Percentiles rank a stretch among this genome's conserved stretches.
Conservation (phyloP, 257 asterid species). For the Fraxinus quadrangulata region DNA sequence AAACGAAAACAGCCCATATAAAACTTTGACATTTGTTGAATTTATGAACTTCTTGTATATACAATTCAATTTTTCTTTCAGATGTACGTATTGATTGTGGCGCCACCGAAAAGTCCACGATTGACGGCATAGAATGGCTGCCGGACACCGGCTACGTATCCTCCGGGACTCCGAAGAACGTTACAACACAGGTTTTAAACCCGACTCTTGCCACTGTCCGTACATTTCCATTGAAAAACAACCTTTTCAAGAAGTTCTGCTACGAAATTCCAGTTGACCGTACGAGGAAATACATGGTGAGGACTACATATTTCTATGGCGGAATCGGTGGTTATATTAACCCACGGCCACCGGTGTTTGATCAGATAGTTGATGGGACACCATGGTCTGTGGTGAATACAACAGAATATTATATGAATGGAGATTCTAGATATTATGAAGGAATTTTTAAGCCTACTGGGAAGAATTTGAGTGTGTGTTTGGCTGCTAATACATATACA, state of each 20-base stretch:
- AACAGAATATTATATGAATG: conserved; percentile 55
- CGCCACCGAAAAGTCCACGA: conserved; percentile 39
- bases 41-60: background rate
- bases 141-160: conserved; percentile 58
- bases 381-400: conserved; percentile 84
- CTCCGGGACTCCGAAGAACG: conserved; percentile 49
- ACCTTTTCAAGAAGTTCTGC: conserved; percentile 74
- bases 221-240: conserved; percentile 61
- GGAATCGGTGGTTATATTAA: conserved; percentile 60
- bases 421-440: conserved; percentile 58
- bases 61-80: conserved; percentile 24
- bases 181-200: conserved; percentile 30
- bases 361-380: conserved; percentile 96
- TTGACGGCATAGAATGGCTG: conserved; percentile 56
- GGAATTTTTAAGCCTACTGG: conserved; percentile 72
- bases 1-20: too few relatives aligned
- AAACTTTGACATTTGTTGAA: background rate
- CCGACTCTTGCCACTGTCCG: conserved; percentile 62
- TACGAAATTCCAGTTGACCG: conserved; percentile 67
- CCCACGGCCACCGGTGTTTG: conserved; percentile 93
- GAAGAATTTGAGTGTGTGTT: conserved; percentile 76
- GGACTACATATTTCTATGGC: conserved; percentile 83
- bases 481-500: conserved; percentile 73
- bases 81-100: conserved; percentile 78
- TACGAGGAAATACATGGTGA: conserved; percentile 56